Evolutionary conservation across 768 basidiomycete genomes (phyloP).

Genomic region (Lyophyllum atratum): DNA sequence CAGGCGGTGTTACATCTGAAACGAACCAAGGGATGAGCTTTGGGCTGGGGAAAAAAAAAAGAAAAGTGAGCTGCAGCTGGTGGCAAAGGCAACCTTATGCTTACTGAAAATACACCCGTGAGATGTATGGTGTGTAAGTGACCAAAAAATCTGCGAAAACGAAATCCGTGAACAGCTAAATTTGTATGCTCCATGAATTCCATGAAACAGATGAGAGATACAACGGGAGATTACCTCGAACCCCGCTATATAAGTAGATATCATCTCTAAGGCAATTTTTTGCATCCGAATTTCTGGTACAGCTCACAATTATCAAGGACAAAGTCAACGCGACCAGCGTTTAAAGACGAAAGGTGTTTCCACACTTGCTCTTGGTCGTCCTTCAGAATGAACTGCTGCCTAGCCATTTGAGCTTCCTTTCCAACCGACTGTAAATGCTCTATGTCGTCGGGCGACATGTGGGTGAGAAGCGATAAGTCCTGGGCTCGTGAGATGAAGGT

Average conservation of each 20-base stretch:
- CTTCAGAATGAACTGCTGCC: constrained; percentile 78
- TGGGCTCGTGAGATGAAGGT: constrained; percentile 24
- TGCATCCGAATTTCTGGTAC: neutral
- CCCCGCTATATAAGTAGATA: constrained; percentile 58
- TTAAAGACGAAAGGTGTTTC: constrained; percentile 63
- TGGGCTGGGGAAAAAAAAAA: constrained; percentile 50
- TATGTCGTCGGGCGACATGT: constrained; percentile 82
- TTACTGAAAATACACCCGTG: constrained; percentile 88
- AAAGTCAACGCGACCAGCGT: constrained; percentile 70
- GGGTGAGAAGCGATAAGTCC: constrained; percentile 91
- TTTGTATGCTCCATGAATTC: neutral
- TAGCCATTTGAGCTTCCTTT: constrained; percentile 73
- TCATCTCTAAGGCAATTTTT: neutral
- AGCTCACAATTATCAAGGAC: constrained; percentile 86
- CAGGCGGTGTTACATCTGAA: constrained; percentile 87
- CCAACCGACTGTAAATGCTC: constrained; percentile 81
- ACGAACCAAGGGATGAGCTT: constrained; percentile 98
- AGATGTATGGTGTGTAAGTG: constrained; percentile 82
- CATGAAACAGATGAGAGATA: neutral
- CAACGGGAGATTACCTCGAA: constrained; percentile 65
- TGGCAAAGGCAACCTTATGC: constrained; percentile 23
- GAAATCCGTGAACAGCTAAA: constrained; percentile 87
- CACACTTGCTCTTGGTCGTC: constrained; percentile 82
- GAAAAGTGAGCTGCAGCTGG: constrained; percentile 1
- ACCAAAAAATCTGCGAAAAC: constrained; percentile 93